A percentile compares a stretch with the other conserved stretches of the same genome.
Evolutionary conservation across 805 yeast genomes (phyloP).

Genomic region (Myxozyma kluyveri): DNA sequence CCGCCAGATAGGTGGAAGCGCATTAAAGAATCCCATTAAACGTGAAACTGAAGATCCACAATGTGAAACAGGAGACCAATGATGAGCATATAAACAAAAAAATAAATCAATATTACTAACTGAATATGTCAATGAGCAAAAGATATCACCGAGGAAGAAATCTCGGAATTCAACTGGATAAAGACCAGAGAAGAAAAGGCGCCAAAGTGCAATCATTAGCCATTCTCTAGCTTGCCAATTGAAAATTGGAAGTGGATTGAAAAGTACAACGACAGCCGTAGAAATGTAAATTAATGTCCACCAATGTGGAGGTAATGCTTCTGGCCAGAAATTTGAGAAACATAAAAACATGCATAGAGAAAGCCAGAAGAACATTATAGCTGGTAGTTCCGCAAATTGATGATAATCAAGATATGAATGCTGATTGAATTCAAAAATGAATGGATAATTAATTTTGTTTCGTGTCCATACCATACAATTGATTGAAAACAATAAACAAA

Average conservation of each 20-base stretch:
- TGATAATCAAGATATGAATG: constrained; percentile 62
- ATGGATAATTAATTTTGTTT: constrained; percentile 80
- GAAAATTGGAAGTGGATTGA: constrained; percentile 61
- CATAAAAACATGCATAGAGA: constrained; percentile 73
- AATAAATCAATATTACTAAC: constrained; percentile 81
- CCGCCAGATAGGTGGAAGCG: constrained; percentile 89
- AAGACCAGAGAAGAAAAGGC: constrained; percentile 76
- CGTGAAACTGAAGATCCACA: constrained; percentile 82
- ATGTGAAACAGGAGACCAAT: constrained; percentile 53
- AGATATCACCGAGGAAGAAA: constrained; percentile 87
- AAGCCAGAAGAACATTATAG: constrained; percentile 54
- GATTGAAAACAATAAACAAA: constrained; percentile 60
- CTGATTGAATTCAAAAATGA: constrained; percentile 83
- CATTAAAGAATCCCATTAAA: constrained; percentile 74
- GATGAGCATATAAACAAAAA: constrained; percentile 69
- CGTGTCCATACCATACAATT: constrained; percentile 71
- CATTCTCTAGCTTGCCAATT: constrained; percentile 69
- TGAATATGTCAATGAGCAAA: constrained; percentile 85
- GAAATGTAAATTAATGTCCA: constrained; percentile 80
- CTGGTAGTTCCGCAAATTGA: constrained; percentile 65
- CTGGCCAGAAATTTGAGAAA: constrained; percentile 66
- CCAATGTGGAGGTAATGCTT: constrained; percentile 57
- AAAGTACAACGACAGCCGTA: constrained; percentile 45
- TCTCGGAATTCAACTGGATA: constrained; percentile 95
- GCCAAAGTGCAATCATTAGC: constrained; percentile 67